phyloP scores from a whole-genome alignment of 306 rosid species.

The Medicago truncatula region MtrunA17r5.0-ANR NC_053048.1:55260501-55261000 shows the following conservation, averaged over 20 bases:
- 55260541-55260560: slow-evolving; percentile 33
- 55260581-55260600: slow-evolving; percentile 42
- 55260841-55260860: slow-evolving; percentile 60
- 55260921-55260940: slow-evolving; percentile 36
- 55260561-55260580: slow-evolving; percentile 35
- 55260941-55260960: slow-evolving; percentile 28
- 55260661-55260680: slow-evolving; percentile 46
- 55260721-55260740: slow-evolving; percentile 46
- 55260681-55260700: slow-evolving; percentile 49
- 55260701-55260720: slow-evolving; percentile 48
- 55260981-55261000: slow-evolving; percentile 2
- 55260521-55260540: slow-evolving; percentile 35
- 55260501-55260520: not conserved
- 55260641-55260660: slow-evolving; percentile 21
- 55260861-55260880: slow-evolving; percentile 78
- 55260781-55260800: slow-evolving; percentile 44
- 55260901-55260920: slow-evolving; percentile 37
- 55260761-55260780: slow-evolving; percentile 59
- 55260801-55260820: slow-evolving; percentile 48
- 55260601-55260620: slow-evolving; percentile 42
- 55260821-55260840: slow-evolving; percentile 49
- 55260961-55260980: slow-evolving; percentile 25
- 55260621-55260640: slow-evolving; percentile 37
- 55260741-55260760: slow-evolving; percentile 47
- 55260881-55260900: slow-evolving; percentile 58